phyloP scores from a whole-genome alignment of 2,329 filamentous ascomycete species.

The Annulohypoxylon truncatum region DNA sequence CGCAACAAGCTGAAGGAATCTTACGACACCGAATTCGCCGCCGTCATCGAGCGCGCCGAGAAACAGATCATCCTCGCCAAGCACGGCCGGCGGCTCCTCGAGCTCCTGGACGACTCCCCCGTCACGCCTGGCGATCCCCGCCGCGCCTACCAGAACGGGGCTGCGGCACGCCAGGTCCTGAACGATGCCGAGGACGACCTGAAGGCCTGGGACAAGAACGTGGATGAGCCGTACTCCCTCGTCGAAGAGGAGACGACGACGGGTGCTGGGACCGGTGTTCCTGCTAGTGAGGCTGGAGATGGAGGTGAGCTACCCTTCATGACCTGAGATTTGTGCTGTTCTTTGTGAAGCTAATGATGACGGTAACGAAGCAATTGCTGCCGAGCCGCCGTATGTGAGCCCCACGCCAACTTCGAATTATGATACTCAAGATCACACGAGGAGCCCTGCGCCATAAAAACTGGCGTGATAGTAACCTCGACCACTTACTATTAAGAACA shows the following conservation, averaged over 20 bases:
- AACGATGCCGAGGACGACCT: conserved; percentile 94
- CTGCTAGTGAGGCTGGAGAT: neutral
- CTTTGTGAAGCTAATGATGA: conserved; percentile 24
- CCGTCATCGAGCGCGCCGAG: conserved; percentile 94
- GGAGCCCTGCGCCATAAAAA: neutral
- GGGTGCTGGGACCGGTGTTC: neutral
- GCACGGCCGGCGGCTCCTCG: conserved; percentile 86
- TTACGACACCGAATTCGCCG: conserved; percentile 87
- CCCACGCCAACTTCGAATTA: conserved; percentile 25
- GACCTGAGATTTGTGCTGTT: conserved; percentile 4
- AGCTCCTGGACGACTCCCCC: conserved; percentile 88
- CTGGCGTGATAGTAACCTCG: neutral
- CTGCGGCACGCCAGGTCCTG: conserved; percentile 83
- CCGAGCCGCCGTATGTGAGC: conserved; percentile 29
- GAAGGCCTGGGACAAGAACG: conserved; percentile 73
- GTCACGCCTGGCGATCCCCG: conserved; percentile 87
- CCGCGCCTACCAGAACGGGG: conserved; percentile 72
- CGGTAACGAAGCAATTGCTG: conserved; percentile 7
- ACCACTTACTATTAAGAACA: neutral
- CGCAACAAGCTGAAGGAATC: conserved; percentile 96
- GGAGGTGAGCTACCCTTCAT: conserved; percentile 32
- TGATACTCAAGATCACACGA: conserved; percentile 5
- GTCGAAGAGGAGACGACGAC: conserved; percentile 14
- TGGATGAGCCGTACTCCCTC: conserved; percentile 46
- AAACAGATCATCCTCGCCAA: conserved; percentile 96